phyloP scores from a whole-genome alignment of 495 filamentous ascomycete species.

The Podospora sp. region DNA sequence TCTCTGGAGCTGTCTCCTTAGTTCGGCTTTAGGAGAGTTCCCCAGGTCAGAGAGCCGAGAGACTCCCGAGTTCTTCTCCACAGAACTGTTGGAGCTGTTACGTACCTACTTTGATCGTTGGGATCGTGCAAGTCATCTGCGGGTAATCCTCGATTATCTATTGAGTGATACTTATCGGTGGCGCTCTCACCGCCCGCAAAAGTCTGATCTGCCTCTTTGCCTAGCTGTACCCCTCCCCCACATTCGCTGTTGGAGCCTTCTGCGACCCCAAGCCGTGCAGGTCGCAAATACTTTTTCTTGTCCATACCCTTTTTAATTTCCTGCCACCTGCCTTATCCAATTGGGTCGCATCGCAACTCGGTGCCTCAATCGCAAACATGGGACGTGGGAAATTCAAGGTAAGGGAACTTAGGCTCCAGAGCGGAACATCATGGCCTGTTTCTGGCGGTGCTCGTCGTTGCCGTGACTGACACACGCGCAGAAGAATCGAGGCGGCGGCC shows the following conservation, averaged over 20 bases:
- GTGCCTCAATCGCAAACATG: constrained; percentile 17
- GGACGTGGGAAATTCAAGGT: constrained; percentile 27
- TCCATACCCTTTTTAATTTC: constrained; percentile 1
- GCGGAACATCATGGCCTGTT: constrained; percentile 7
- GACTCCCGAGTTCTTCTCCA: neutral
- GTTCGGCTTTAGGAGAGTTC: too few species aligned
- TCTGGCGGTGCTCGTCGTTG: neutral
- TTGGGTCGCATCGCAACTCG: constrained; percentile 13
- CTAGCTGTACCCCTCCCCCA: constrained; percentile 17
- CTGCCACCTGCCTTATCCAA: constrained; percentile 1
- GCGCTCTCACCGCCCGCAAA: constrained; percentile 17
- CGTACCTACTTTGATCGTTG: neutral
- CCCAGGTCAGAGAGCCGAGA: too few species aligned
- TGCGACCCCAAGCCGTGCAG: constrained; percentile 11
- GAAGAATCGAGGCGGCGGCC: constrained; percentile 28
- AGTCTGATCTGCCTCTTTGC: constrained; percentile 8
- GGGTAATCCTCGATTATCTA: neutral
- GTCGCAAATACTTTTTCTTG: constrained; percentile 11
- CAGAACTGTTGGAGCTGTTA: neutral
- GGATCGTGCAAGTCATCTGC: neutral
- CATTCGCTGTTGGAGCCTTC: constrained; percentile 7
- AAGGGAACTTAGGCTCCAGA: neutral
- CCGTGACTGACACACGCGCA: constrained; percentile 6
- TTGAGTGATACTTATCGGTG: neutral
- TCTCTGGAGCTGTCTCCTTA: too few species aligned